Percentiles rank a stretch among this genome's conserved stretches.
These are phyloP conservation scores for Epichloe aotearoae DNA, from an alignment of 2,329 filamentous ascomycete genomes.

Conservation along the genomic window DNA sequence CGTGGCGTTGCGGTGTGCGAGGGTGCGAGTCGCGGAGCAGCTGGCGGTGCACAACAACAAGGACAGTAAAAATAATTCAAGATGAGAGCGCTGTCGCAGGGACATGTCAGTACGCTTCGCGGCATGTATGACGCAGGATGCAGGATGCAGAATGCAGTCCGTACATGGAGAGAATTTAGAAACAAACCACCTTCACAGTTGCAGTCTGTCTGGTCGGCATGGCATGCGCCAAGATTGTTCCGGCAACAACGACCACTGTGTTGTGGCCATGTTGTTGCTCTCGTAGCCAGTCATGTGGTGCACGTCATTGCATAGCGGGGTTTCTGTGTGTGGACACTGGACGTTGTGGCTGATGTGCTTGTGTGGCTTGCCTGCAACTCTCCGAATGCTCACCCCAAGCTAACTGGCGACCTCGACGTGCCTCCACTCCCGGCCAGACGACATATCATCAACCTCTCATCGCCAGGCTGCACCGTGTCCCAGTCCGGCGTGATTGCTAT, in stretches of 20 bases:
- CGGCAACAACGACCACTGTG: no score
- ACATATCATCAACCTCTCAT: conserved; percentile 1
- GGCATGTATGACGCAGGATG: neutral
- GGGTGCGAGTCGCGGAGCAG: neutral
- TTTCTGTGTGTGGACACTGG: neutral
- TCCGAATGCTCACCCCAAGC: no score
- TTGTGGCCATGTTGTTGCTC: no score
- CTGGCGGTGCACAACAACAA: no score
- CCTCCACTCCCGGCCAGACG: conserved; percentile 8
- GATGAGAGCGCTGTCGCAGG: neutral
- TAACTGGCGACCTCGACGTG: neutral
- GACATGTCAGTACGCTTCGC: neutral
- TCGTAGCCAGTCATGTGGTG: conserved; percentile 1
- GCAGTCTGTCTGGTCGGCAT: neutral
- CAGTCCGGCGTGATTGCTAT: neutral
- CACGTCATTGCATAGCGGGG: neutral
- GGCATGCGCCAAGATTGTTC: neutral
- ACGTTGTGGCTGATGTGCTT: neutral
- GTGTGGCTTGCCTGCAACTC: neutral
- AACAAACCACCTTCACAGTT: neutral
- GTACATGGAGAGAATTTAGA: no score
- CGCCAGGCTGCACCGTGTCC: neutral
- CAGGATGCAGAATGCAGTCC: neutral
- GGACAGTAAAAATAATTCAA: neutral
- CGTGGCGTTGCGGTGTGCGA: conserved; percentile 2